Percentiles rank a stretch among this genome's conserved stretches.
Evolutionary conservation across 495 filamentous ascomycete species (phyloP).

Genomic region (Penicillium ochrochloron): DNA sequence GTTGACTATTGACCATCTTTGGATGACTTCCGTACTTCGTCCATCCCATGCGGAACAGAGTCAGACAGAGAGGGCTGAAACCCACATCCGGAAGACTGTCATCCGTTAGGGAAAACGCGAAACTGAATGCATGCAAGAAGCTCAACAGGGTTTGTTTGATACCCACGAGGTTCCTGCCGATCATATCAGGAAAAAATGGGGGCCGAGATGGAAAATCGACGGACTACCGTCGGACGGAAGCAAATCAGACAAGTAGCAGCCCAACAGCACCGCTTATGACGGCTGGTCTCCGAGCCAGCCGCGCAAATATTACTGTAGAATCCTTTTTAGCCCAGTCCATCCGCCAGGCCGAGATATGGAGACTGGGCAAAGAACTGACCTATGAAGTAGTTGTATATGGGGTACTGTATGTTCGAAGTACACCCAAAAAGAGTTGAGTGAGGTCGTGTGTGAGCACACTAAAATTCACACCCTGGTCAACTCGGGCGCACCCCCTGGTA

Average conservation of each 20-base stretch:
- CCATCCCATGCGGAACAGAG: background rate
- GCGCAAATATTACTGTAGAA: background rate
- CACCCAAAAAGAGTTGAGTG: background rate
- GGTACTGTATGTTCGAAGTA: background rate
- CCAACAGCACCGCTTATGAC: background rate
- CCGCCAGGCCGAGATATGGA: background rate
- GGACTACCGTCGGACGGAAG: background rate
- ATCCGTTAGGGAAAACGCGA: background rate
- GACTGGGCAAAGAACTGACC: background rate
- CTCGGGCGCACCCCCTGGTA: constrained; percentile 1
- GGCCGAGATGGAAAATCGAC: background rate
- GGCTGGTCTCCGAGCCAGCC: background rate
- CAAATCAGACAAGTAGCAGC: background rate
- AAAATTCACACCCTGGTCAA: background rate
- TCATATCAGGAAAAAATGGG: background rate
- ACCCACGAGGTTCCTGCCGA: constrained; percentile 2
- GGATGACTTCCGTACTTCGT: background rate
- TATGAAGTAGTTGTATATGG: background rate
- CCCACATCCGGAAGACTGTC: constrained; percentile 1
- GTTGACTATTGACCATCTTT: background rate
- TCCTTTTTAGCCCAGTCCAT: background rate
- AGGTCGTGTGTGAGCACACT: background rate
- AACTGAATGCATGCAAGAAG: background rate
- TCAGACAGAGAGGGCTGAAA: background rate
- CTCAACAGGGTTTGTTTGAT: background rate